phyloP scores from a whole-genome alignment of 169 alveolate genomes.

The Cryptosporidium ryanae region DNA sequence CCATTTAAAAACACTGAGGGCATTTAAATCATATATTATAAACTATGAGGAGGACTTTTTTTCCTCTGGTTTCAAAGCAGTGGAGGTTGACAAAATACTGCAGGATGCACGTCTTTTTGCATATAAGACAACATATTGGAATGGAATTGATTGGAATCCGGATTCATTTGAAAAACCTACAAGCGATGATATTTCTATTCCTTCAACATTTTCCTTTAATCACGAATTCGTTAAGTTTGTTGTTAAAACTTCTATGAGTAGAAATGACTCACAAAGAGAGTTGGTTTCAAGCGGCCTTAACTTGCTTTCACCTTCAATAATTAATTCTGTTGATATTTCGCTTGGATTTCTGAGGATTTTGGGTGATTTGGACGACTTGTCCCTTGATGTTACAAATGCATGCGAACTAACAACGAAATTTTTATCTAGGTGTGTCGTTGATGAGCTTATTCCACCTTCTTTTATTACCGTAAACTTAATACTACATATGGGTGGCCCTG shows the following conservation, averaged over 20 bases:
- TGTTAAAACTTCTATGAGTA: conserved; percentile 59
- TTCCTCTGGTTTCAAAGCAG: conserved; percentile 32
- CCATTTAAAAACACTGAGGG: conserved; percentile 29
- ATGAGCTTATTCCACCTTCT: conserved; percentile 69
- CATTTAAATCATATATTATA: conserved; percentile 56
- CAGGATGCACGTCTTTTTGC: conserved; percentile 53
- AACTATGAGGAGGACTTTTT: conserved; percentile 63
- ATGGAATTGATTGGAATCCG: conserved; percentile 57
- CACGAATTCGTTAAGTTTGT: conserved; percentile 64
- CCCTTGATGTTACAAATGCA: conserved; percentile 48
- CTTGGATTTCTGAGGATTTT: conserved; percentile 59
- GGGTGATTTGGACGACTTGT: conserved; percentile 55
- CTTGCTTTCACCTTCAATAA: conserved; percentile 29
- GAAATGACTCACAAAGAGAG: conserved; percentile 49
- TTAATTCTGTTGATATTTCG: conserved; percentile 44
- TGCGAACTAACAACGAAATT: conserved; percentile 68
- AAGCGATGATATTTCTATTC: not conserved
- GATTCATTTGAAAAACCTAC: conserved; percentile 17
- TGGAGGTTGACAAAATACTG: conserved; percentile 55
- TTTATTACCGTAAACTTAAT: conserved; percentile 54
- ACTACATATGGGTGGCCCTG: conserved; percentile 74
- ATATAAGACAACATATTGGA: conserved; percentile 49
- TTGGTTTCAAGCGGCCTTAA: conserved; percentile 63
- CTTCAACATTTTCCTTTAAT: conserved; percentile 51
- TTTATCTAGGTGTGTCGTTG: conserved; percentile 59